phyloP scores from a whole-genome alignment of 495 filamentous ascomycete genomes.

The Halenospora varia region DNA sequence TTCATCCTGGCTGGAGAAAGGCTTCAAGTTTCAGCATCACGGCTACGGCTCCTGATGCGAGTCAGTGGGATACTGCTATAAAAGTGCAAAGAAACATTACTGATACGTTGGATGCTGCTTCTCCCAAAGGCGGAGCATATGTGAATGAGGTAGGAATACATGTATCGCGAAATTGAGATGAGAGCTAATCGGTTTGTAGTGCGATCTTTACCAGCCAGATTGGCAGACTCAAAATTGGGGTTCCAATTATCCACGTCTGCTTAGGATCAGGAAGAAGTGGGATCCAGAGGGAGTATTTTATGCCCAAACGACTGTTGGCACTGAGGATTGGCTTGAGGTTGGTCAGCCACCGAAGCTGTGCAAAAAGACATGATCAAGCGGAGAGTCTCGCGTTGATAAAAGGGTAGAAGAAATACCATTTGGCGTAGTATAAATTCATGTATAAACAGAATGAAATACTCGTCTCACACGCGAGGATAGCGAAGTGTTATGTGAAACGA shows the following conservation, averaged over 20 bases:
- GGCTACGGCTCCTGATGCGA: not conserved
- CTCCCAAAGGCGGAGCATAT: not conserved
- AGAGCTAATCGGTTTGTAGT: too few species aligned
- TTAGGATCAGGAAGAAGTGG: constrained; percentile 43
- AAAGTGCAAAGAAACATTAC: not conserved
- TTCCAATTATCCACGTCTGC: constrained; percentile 39
- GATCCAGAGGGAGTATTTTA: constrained; percentile 57
- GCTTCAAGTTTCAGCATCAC: constrained; percentile 2
- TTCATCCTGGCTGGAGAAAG: not conserved
- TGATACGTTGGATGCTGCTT: not conserved
- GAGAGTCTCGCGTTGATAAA: too few species aligned
- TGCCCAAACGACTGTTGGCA: constrained; percentile 54
- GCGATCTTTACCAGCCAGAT: constrained; percentile 37
- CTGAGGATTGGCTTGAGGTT: constrained; percentile 47
- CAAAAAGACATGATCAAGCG: too few species aligned
- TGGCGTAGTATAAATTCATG: too few species aligned
- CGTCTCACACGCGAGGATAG: too few species aligned
- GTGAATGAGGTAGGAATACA: constrained; percentile 6
- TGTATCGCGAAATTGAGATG: too few species aligned
- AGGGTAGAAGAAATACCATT: too few species aligned
- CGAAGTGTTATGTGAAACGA: too few species aligned
- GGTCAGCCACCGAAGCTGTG: not conserved
- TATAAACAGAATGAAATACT: too few species aligned
- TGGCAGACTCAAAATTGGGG: constrained; percentile 49
- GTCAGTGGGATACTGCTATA: not conserved